phyloP scores from a whole-genome alignment of 345 rosid species.

The Ceriops zippeliana region DNA sequence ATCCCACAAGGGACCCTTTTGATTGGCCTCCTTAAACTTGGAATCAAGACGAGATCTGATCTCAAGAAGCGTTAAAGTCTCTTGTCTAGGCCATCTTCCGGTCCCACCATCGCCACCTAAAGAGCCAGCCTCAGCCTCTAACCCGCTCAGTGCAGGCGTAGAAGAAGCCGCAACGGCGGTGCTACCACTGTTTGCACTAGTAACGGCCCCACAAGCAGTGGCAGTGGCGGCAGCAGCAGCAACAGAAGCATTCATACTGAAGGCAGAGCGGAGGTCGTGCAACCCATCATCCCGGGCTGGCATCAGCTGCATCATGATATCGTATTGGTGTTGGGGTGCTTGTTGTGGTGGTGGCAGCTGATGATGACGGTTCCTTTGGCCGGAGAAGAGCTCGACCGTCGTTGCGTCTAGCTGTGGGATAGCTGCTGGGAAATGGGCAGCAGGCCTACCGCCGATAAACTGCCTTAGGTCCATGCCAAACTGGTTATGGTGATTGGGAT shows the following conservation, averaged over 20 bases:
- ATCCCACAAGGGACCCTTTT: constrained; percentile 97
- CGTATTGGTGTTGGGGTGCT: constrained; percentile 13
- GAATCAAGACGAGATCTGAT: constrained; percentile 97
- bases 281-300: constrained; percentile 7
- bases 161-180: constrained; percentile 10
- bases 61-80: constrained; percentile 90
- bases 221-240: constrained; percentile 16
- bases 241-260: constrained; percentile 21
- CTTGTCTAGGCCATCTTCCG: constrained; percentile 95
- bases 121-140: constrained; percentile 31
- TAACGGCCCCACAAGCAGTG: not conserved
- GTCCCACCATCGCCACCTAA: constrained; percentile 34
- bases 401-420: constrained; percentile 6
- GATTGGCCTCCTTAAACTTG: constrained; percentile 92
- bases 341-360: constrained; percentile 7
- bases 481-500: constrained; percentile 33
- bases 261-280: constrained; percentile 33
- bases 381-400: constrained; percentile 2
- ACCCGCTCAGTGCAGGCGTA: constrained; percentile 24
- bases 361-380: constrained; percentile 5
- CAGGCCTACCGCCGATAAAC: constrained; percentile 16
- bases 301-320: constrained; percentile 22
- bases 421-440: constrained; percentile 15
- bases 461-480: constrained; percentile 22
- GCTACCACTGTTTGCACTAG: constrained; percentile 17